Base-by-base conservation (phyloP, 2,329 filamentous ascomycete species). In the Fusarium sp. region DNA sequence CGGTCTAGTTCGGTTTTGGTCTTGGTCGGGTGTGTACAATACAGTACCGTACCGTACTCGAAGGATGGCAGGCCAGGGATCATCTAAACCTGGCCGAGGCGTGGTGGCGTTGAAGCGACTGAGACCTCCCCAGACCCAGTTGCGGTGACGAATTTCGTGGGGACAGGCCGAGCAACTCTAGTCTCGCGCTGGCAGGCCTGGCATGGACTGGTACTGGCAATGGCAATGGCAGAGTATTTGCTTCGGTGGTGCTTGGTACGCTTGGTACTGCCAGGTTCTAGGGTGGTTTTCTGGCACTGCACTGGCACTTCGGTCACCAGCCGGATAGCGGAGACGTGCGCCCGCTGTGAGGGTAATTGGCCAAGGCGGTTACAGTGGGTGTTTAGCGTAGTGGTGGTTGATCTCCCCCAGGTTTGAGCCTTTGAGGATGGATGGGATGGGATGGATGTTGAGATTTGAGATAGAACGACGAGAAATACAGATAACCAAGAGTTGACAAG, bases 91-190 rank as follows among this genome's bases (percentile, higher is more conserved):
- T 60, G 70, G 65, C 64, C 56, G 63, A 69, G 63, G 69, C 67
- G 69, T 67, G 67, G 71, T 73, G 71, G 71, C 71, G 71, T 69
- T 69, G 61, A 38, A 59, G 57, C 56, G 53, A 64, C 48, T 58
- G 52, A 61, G 53, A 54, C 52, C 53, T 67, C 53, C 64, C 64
- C 64, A 67, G 64, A 49, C 64, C 65, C 64, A 67, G 65, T 64
- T 70, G 65, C 71, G 71, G 71, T 73, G 71, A 73, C 71, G 71
- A 72, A 69, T 62, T 70, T 73, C 71, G 71, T 73, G 71, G 71
- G 67, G 71, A 63, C 45, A 20, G 32, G 32, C 36, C 48, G 46
- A 39, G 42, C 55, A 19, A 28, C n/a, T n/a, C n/a, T n/a, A n/a
- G n/a, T n/a, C n/a, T n/a, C n/a, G n/a, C n/a, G n/a, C n/a, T n/a